A percentile compares a stretch with the other conserved stretches of the same genome.
phyloP scores from a whole-genome alignment of 2,329 filamentous ascomycete species.

The Anisogramma anomala region DNA sequence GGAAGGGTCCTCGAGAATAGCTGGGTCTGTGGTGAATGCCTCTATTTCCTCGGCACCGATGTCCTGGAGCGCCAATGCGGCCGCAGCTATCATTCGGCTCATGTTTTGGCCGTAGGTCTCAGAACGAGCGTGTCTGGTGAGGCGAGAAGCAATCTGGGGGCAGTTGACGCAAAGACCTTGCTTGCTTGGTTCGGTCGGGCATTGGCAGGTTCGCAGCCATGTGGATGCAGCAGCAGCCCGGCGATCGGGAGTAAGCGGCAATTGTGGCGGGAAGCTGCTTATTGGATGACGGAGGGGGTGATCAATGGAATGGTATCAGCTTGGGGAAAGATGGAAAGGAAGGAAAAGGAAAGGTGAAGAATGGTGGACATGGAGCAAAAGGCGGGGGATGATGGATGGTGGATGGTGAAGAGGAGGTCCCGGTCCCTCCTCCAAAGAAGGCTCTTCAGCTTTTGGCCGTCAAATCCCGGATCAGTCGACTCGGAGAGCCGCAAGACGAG shows the following conservation, averaged over 20 bases:
- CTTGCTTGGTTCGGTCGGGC: neutral
- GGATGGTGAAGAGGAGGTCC: neutral
- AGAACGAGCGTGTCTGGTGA: no score
- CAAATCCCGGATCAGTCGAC: neutral
- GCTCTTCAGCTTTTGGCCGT: neutral
- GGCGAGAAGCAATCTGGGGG: neutral
- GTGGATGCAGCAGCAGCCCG: neutral
- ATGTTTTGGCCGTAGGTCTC: constrained; percentile 4
- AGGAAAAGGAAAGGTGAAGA: no score
- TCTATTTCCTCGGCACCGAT: constrained; percentile 13
- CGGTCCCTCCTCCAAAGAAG: neutral
- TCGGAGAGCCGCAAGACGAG: neutral
- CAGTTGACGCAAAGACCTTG: neutral
- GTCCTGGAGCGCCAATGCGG: constrained; percentile 7
- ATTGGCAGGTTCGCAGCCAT: constrained; percentile 1
- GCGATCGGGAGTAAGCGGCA: neutral
- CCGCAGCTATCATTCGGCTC: constrained; percentile 6
- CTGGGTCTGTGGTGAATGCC: constrained; percentile 13
- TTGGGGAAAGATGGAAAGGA: neutral
- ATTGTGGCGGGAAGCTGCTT: no score
- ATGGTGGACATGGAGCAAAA: no score
- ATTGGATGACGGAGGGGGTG: neutral
- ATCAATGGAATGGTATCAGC: no score
- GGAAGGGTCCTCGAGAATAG: constrained; percentile 8
- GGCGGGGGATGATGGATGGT: constrained; percentile 7